These are phyloP conservation scores for Linnemannia hyalina DNA, from an alignment of 192 early-diverging fungal genomes.

Conservation along the genomic window DNA sequence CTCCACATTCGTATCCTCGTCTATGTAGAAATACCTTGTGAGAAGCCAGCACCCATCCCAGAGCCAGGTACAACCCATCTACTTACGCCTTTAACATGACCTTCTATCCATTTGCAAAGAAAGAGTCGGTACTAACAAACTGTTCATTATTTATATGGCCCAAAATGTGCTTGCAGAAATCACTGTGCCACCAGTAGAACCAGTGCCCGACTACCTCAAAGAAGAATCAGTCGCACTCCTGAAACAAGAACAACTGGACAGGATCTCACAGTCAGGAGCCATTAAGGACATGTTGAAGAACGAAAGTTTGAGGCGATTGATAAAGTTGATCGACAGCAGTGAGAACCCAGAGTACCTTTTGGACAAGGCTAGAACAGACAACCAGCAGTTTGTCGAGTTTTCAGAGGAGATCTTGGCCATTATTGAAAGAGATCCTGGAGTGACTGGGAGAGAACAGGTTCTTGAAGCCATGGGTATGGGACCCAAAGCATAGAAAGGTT, in stretches of 20 bases:
- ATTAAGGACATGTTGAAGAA: slow-evolving; percentile 45
- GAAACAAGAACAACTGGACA: slow-evolving; percentile 27
- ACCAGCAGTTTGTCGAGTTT: slow-evolving; percentile 46
- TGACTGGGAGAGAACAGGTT: slow-evolving; percentile 42
- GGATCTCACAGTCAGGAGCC: slow-evolving; percentile 26
- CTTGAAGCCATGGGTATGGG: slow-evolving; percentile 52
- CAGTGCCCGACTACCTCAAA: slow-evolving; percentile 35
- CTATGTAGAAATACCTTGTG: slow-evolving; percentile 40
- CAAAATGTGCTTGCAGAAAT: neutral
- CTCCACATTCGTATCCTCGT: neutral
- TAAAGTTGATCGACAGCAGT: slow-evolving; percentile 47
- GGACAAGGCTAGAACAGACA: slow-evolving; percentile 45
- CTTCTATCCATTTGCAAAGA: neutral
- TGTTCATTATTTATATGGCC: no score
- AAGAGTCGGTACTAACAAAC: no score
- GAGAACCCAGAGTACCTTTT: slow-evolving; percentile 53
- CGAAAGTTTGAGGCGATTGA: slow-evolving; percentile 28
- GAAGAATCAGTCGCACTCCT: slow-evolving; percentile 46
- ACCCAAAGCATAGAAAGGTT: neutral
- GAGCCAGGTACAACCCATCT: slow-evolving; percentile 41
- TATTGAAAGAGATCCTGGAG: slow-evolving; percentile 27
- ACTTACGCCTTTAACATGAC: neutral
- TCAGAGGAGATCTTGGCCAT: slow-evolving; percentile 49
- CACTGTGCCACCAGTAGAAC: slow-evolving; percentile 40
- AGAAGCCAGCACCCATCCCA: slow-evolving; percentile 41